These are phyloP conservation scores for Fistulifera solaris DNA, from an alignment of 108 stramenopile species.

Conservation along the genomic window DNA sequence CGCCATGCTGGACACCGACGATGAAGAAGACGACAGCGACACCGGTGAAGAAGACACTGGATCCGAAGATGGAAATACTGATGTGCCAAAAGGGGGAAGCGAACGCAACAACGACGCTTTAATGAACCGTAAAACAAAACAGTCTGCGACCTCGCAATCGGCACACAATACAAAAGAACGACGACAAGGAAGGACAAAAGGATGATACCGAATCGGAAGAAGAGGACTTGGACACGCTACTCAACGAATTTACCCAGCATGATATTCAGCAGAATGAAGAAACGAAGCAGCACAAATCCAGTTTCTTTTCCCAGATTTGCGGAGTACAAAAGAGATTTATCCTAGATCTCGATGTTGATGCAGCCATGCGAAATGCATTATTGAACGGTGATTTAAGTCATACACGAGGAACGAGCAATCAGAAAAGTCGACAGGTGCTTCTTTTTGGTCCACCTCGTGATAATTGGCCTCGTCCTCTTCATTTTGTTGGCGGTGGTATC, in stretches of 20 bases:
- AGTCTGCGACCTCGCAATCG: not conserved
- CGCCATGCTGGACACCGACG: constrained; percentile 17
- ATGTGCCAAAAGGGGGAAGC: not conserved
- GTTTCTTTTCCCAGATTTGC: constrained; percentile 7
- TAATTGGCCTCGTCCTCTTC: constrained; percentile 51
- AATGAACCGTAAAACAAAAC: not conserved
- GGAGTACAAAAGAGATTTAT: constrained; percentile 20
- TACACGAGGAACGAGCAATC: constrained; percentile 9
- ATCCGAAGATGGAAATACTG: not conserved
- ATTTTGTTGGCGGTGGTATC: constrained; percentile 67
- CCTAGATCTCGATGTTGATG: constrained; percentile 51
- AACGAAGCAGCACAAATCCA: not conserved
- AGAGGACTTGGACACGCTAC: constrained; percentile 43
- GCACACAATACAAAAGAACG: not conserved
- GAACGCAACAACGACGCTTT: not conserved
- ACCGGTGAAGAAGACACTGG: constrained; percentile 14
- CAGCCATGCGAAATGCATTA: constrained; percentile 40
- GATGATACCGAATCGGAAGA: constrained; percentile 6
- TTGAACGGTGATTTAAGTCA: constrained; percentile 22
- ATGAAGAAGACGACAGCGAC: constrained; percentile 32
- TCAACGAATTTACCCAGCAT: constrained; percentile 36
- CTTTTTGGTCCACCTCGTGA: constrained; percentile 58
- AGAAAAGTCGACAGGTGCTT: constrained; percentile 18
- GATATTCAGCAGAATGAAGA: constrained; percentile 18
- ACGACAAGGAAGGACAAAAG: constrained; percentile 1